Evolutionary conservation across 2,329 filamentous ascomycete genomes (phyloP).

Genomic region (Xylaria sp.): DNA sequence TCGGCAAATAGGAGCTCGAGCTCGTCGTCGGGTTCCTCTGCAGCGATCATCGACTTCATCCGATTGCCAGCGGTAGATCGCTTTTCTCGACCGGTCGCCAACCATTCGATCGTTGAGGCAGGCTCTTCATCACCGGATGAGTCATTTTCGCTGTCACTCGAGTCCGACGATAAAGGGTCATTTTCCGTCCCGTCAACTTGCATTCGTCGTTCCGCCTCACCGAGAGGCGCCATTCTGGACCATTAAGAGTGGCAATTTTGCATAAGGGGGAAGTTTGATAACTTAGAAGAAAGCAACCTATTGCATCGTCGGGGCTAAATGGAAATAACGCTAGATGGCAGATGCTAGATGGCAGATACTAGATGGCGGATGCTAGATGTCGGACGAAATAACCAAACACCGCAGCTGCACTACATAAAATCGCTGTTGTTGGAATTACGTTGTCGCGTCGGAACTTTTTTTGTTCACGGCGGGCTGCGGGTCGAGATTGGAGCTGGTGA

Average conservation of each 20-base stretch:
- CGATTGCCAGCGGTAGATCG: constrained; percentile 85
- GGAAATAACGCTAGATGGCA: background rate
- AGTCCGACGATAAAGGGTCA: constrained; percentile 44
- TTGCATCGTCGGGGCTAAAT: background rate
- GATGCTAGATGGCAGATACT: background rate
- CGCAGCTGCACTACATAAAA: background rate
- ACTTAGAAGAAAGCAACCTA: background rate
- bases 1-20: constrained; percentile 79
- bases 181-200: constrained; percentile 38
- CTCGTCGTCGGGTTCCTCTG: constrained; percentile 71
- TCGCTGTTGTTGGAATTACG: background rate
- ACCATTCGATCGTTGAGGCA: constrained; percentile 62
- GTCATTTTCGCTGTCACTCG: constrained; percentile 46
- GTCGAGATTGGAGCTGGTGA: background rate
- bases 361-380: background rate
- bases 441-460: constrained; percentile 22
- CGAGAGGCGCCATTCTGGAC: constrained; percentile 45
- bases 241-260: background rate
- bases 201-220: constrained; percentile 48
- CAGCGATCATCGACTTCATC: constrained; percentile 77
- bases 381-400: background rate
- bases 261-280: background rate
- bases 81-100: constrained; percentile 74
- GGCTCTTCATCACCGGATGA: constrained; percentile 39
- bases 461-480: background rate